A percentile compares a stretch with the other conserved stretches of the same genome.
These are phyloP conservation scores for Calendula officinalis DNA, from an alignment of 129 eudicot species.

Conservation along the genomic window DNA sequence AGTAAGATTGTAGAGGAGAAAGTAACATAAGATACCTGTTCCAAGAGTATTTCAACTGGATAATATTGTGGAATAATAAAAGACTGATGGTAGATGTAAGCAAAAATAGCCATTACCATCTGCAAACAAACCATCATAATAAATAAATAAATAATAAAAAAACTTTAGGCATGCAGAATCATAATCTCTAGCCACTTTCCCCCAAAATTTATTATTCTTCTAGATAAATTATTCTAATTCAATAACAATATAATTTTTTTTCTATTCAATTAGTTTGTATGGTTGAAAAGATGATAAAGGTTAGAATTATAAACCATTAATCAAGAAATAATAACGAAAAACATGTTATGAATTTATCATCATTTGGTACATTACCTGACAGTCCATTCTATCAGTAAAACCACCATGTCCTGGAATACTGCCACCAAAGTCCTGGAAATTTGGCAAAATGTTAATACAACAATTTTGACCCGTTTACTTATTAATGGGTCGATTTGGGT, in stretches of 20 bases:
- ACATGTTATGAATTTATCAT: background rate
- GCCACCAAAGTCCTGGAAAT: conserved; percentile 72
- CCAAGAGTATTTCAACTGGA: conserved; percentile 68
- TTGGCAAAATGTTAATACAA: background rate
- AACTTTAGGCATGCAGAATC: conserved; percentile 9
- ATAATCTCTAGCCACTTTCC: background rate
- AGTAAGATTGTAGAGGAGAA: background rate
- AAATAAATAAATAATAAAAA: background rate
- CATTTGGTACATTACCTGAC: conserved; percentile 53
- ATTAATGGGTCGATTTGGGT: background rate
- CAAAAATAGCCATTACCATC: conserved; percentile 96
- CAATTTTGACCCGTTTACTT: background rate
- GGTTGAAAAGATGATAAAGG: background rate
- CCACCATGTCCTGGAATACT: conserved; percentile 96
- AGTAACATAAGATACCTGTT: conserved; percentile 48
- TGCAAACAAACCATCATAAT: conserved; percentile 33
- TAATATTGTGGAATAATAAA: conserved; percentile 53
- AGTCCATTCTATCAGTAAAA: conserved; percentile 83
- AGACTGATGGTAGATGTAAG: conserved; percentile 81
- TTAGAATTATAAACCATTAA: background rate
- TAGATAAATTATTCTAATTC: too few species aligned
- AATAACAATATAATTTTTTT: too few species aligned
- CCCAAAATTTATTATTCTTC: background rate
- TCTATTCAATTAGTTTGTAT: background rate
- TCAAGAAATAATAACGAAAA: background rate